Evolutionary conservation across 768 basidiomycete genomes (phyloP).

Genomic region (Lactarius trivialis): DNA sequence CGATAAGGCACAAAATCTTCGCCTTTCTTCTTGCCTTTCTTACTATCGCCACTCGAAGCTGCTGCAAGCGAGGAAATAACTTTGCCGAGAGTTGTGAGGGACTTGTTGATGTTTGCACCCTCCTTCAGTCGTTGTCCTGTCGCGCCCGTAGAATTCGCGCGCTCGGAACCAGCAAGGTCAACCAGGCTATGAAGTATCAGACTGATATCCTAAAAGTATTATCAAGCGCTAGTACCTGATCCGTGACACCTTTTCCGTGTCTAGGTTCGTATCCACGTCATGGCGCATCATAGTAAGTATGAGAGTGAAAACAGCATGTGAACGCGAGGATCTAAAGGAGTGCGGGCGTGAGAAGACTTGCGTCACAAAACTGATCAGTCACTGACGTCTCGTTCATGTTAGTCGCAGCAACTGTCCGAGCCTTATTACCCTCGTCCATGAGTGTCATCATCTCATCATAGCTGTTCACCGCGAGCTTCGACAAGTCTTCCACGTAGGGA

Average conservation of each 20-base stretch:
- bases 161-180: slow-evolving; percentile 93
- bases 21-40: slow-evolving; percentile 74
- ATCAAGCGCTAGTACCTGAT: slow-evolving; percentile 56
- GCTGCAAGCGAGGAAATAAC: slow-evolving; percentile 85
- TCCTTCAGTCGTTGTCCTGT: slow-evolving; percentile 95
- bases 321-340: slow-evolving; percentile 73
- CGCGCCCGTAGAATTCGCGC: slow-evolving; percentile 96
- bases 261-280: slow-evolving; percentile 77
- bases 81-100: slow-evolving; percentile 93
- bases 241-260: slow-evolving; percentile 97
- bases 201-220: not conserved
- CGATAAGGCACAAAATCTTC: slow-evolving; percentile 97
- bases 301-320: slow-evolving; percentile 96
- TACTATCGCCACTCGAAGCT: slow-evolving; percentile 49
- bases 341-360: not conserved
- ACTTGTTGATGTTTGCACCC: slow-evolving; percentile 98
- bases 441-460: slow-evolving; percentile 98
- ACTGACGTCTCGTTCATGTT: slow-evolving; percentile 97
- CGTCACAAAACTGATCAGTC: not conserved
- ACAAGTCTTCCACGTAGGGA: slow-evolving; percentile 98
- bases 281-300: slow-evolving; percentile 88
- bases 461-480: slow-evolving; percentile 83
- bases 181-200: slow-evolving; percentile 55
- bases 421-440: slow-evolving; percentile 99
- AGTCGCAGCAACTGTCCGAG: slow-evolving; percentile 95